phyloP scores from a whole-genome alignment of 148 eudicot species.

The Suaeda aralocaspica region DNA sequence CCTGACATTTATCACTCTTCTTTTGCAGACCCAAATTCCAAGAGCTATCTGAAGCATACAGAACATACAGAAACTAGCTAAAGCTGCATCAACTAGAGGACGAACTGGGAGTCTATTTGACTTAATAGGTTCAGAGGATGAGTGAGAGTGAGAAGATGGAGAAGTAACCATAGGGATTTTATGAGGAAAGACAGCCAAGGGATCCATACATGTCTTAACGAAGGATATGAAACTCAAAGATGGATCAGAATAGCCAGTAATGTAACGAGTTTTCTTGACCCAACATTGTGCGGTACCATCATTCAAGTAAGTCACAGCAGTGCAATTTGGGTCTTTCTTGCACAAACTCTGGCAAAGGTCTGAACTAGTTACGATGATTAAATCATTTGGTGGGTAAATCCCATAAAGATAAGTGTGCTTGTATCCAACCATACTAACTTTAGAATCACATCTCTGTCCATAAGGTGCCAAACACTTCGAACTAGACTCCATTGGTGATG shows the following conservation, averaged over 20 bases:
- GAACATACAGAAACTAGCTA: constrained; percentile 34
- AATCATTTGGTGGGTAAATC: constrained; percentile 50
- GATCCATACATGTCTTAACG: constrained; percentile 57
- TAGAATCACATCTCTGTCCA: constrained; percentile 38
- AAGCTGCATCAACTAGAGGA: constrained; percentile 42
- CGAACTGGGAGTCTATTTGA: constrained; percentile 30
- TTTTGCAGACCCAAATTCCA: constrained; percentile 40
- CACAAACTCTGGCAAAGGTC: constrained; percentile 41
- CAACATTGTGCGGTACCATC: constrained; percentile 48
- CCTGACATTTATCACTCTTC: constrained; percentile 23
- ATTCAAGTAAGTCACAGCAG: constrained; percentile 50
- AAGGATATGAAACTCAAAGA: constrained; percentile 43
- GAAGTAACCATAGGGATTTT: constrained; percentile 18
- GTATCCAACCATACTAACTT: constrained; percentile 37
- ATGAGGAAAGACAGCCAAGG: constrained; percentile 41
- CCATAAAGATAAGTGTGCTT: constrained; percentile 50
- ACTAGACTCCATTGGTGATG: constrained; percentile 20
- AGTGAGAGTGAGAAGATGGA: constrained; percentile 10
- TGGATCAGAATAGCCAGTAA: constrained; percentile 44
- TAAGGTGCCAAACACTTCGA: constrained; percentile 45
- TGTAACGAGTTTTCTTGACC: constrained; percentile 40
- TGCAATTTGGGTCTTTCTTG: constrained; percentile 45
- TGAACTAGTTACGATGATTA: constrained; percentile 31
- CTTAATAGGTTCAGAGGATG: constrained; percentile 6
- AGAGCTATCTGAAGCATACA: constrained; percentile 37